Conservation (phyloP, 768 basidiomycete genomes). For the Mycena amicta region DNA sequence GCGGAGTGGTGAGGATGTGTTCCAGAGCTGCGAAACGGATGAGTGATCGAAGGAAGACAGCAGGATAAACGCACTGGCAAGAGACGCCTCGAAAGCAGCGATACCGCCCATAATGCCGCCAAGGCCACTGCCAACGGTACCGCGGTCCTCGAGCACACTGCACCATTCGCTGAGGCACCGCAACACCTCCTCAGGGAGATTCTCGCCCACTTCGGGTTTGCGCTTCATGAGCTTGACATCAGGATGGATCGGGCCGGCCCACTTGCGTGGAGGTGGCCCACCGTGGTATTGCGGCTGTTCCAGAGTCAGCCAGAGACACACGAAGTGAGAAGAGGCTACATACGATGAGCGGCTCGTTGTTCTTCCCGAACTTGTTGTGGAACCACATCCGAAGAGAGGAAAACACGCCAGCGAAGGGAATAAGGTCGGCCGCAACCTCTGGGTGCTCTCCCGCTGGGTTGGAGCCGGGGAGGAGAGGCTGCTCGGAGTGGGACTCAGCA, state of each 20-base stretch:
- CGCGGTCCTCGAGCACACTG: constrained; percentile 58
- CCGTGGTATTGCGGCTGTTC: constrained; percentile 21
- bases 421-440: constrained; percentile 39
- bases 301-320: neutral
- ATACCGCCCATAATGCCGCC: constrained; percentile 47
- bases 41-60: neutral
- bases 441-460: constrained; percentile 30
- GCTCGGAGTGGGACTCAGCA: constrained; percentile 29
- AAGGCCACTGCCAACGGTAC: constrained; percentile 53
- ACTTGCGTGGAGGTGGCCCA: constrained; percentile 27
- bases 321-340: constrained; percentile 10
- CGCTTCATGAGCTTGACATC: constrained; percentile 30
- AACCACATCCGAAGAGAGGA: constrained; percentile 26
- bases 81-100: constrained; percentile 54
- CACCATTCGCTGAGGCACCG: constrained; percentile 61
- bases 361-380: constrained; percentile 23
- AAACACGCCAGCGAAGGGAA: constrained; percentile 41
- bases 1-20: constrained; percentile 61
- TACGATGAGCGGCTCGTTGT: constrained; percentile 22
- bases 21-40: constrained; percentile 47
- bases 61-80: constrained; percentile 41
- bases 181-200: constrained; percentile 59
- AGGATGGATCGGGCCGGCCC: constrained; percentile 41
- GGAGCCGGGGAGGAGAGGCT: constrained; percentile 43
- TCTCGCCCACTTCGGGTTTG: constrained; percentile 42